phyloP scores from a whole-genome alignment of 2,329 filamentous ascomycete genomes.

The Ophiobolus disseminans region DNA sequence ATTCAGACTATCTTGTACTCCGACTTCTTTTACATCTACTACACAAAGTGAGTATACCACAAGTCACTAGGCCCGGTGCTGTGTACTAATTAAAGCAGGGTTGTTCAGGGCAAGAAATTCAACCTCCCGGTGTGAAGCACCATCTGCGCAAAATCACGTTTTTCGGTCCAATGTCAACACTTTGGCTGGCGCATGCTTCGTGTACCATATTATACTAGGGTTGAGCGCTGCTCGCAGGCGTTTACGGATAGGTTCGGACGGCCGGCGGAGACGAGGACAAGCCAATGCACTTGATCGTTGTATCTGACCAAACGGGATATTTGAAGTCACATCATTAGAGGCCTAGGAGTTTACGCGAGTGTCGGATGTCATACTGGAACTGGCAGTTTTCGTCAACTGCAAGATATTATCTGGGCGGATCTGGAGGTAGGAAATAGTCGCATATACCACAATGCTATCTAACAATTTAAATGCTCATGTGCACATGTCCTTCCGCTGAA shows the following conservation, averaged over 20 bases:
- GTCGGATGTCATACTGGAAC: slow-evolving; percentile 1
- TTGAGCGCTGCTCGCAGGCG: slow-evolving; percentile 11
- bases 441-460: too few relatives aligned
- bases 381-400: too few relatives aligned
- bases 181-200: slow-evolving; percentile 9
- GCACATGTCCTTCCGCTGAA: too few relatives aligned
- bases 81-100: slow-evolving; percentile 40
- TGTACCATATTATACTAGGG: slow-evolving; percentile 16
- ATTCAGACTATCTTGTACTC: slow-evolving; percentile 95
- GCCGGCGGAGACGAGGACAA: too few relatives aligned
- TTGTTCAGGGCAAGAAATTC: slow-evolving; percentile 62
- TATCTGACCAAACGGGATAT: too few relatives aligned
- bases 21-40: slow-evolving; percentile 99
- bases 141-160: background rate
- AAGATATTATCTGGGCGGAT: too few relatives aligned
- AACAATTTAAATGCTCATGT: too few relatives aligned
- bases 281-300: too few relatives aligned
- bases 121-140: slow-evolving; percentile 56
- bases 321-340: background rate
- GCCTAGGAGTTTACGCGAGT: background rate
- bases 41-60: slow-evolving; percentile 75
- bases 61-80: background rate
- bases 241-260: too few relatives aligned
- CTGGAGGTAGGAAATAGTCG: too few relatives aligned
- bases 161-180: slow-evolving; percentile 6